Conservation (phyloP, 306 rosid genomes). For the Pterocarpus macrocarpus region DNA sequence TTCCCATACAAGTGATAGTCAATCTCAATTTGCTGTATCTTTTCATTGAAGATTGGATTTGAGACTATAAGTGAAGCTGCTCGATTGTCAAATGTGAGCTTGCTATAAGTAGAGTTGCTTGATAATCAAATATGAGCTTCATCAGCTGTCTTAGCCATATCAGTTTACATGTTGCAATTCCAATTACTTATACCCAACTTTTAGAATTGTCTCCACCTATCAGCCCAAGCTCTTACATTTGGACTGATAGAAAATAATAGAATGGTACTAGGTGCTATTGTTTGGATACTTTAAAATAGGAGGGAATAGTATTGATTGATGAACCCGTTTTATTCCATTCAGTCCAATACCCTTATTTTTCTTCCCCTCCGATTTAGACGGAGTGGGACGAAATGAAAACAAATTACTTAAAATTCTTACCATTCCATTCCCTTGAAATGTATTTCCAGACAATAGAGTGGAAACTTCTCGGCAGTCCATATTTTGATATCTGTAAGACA, state of each 20-base stretch:
- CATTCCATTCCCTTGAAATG: no score
- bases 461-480: no score
- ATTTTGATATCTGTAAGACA: no score
- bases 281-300: background rate
- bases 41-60: background rate
- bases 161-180: background rate
- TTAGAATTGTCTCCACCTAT: background rate
- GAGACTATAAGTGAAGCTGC: background rate
- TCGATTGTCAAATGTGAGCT: no score
- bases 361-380: background rate
- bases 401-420: background rate
- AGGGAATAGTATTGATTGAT: background rate
- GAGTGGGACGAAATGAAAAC: background rate
- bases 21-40: background rate
- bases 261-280: background rate
- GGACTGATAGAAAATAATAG: background rate
- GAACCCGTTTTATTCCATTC: background rate
- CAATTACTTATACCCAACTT: background rate
- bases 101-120: no score
- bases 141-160: constrained; percentile 2
- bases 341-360: background rate
- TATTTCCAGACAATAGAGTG: no score
- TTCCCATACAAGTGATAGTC: background rate
- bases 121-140: background rate
- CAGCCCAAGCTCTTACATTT: background rate